Percentiles rank a stretch among this genome's conserved stretches.
Evolutionary conservation across 768 basidiomycete genomes (phyloP).

Genomic region (Cyclocybe cylindracea): DNA sequence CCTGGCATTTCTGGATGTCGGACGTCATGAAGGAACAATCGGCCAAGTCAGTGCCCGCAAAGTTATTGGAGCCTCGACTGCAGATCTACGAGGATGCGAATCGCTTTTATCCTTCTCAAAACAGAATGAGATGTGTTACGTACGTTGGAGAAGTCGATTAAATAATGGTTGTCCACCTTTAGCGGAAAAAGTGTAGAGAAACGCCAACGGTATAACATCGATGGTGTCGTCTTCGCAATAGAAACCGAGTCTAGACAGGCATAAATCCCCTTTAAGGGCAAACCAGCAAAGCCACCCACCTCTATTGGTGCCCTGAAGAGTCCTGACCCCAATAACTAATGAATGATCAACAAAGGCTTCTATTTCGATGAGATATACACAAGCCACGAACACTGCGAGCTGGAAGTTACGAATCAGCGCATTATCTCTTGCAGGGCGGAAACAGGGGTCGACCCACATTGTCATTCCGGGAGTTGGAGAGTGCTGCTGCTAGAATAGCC

Average conservation of each 20-base stretch:
- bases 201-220: slow-evolving; percentile 62
- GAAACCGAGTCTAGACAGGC: slow-evolving; percentile 43
- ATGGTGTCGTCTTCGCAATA: slow-evolving; percentile 67
- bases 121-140: slow-evolving; percentile 6
- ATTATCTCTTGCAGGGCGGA: background rate
- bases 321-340: slow-evolving; percentile 45
- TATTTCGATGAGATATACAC: background rate
- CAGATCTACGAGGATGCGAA: slow-evolving; percentile 45
- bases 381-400: slow-evolving; percentile 37
- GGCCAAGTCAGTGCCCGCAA: slow-evolving; percentile 60
- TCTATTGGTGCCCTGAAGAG: slow-evolving; percentile 37
- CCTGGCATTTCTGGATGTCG: slow-evolving; percentile 67
- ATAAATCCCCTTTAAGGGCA: background rate
- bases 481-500: slow-evolving; percentile 23
- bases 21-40: slow-evolving; percentile 63
- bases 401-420: slow-evolving; percentile 8
- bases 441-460: slow-evolving; percentile 29
- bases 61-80: slow-evolving; percentile 47
- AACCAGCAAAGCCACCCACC: slow-evolving; percentile 18
- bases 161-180: slow-evolving; percentile 50
- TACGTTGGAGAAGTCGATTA: slow-evolving; percentile 65
- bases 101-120: background rate
- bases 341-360: background rate
- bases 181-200: slow-evolving; percentile 62
- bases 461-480: slow-evolving; percentile 36